A percentile compares a stretch with the other conserved stretches of the same genome.
Evolutionary conservation across 345 rosid species (phyloP).

Genomic region (Eucalyptus cloeziana): DNA sequence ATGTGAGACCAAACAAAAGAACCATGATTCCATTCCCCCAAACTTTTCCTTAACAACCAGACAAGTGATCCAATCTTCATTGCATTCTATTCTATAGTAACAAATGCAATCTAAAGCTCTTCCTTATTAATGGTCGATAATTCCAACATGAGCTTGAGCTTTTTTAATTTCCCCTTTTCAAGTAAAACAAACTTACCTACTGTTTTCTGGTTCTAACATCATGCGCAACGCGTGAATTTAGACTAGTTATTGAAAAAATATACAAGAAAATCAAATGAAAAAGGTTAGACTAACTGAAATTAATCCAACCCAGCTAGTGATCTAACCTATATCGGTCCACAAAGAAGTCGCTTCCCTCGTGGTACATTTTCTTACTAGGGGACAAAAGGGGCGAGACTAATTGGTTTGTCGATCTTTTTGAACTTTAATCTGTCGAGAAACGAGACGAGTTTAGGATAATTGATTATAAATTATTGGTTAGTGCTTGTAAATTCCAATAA

Average conservation of each 20-base stretch:
- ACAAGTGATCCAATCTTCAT: not conserved
- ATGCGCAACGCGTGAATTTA: accelerated
- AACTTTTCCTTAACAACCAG: accelerated
- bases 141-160: accelerated
- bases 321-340: not conserved
- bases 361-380: not conserved
- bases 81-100: accelerated
- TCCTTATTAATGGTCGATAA: not conserved
- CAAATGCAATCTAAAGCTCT: not conserved
- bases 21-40: accelerated
- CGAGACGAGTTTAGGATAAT: accelerated
- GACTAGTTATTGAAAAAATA: not conserved
- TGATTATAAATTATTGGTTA: accelerated
- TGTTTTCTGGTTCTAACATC: not conserved
- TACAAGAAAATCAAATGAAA: not conserved
- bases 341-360: not conserved
- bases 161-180: not conserved
- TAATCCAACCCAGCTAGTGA: not conserved
- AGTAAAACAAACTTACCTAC: not conserved
- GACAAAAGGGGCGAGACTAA: not conserved
- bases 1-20: not conserved
- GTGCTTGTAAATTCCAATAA: accelerated
- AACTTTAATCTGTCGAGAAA: accelerated
- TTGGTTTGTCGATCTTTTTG: accelerated
- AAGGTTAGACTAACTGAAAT: not conserved